Evolutionary conservation across 164 flowering plant species (phyloP).

Genomic region (Kalanchoe fedtschenkoi): DNA sequence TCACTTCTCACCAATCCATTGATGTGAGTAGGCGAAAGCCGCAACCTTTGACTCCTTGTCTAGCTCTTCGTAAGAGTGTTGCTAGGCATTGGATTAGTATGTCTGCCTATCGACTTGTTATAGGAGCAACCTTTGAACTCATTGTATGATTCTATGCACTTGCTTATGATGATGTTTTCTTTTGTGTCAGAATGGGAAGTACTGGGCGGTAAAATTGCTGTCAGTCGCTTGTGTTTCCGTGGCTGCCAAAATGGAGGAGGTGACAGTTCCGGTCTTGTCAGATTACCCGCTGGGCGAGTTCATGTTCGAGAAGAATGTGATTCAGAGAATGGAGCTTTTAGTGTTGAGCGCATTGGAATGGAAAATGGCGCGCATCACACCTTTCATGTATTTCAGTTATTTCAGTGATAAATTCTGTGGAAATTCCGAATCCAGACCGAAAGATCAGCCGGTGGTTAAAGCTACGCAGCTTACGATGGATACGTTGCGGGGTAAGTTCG

Average conservation of each 20-base stretch:
- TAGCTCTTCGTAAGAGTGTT: too few relatives aligned
- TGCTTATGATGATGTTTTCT: not conserved
- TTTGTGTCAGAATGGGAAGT: slow-evolving; percentile 16
- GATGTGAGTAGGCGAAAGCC: not conserved
- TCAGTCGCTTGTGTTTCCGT: slow-evolving; percentile 25
- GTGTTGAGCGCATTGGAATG: not conserved
- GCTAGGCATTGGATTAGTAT: too few relatives aligned
- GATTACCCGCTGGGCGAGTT: slow-evolving; percentile 21
- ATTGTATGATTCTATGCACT: not conserved
- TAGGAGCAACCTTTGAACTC: too few relatives aligned
- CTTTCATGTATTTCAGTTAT: not conserved
- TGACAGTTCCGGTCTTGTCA: slow-evolving; percentile 29
- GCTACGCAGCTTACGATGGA: slow-evolving; percentile 28
- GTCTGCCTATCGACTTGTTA: too few relatives aligned
- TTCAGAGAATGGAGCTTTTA: slow-evolving; percentile 5
- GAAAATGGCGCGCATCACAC: slow-evolving; percentile 2
- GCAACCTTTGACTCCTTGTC: too few relatives aligned
- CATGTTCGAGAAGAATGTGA: not conserved
- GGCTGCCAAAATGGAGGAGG: slow-evolving; percentile 82
- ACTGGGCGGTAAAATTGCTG: slow-evolving; percentile 21
- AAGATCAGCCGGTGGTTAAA: slow-evolving; percentile 12
- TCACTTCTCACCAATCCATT: not conserved
- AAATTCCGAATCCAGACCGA: slow-evolving; percentile 16
- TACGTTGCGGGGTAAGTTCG: slow-evolving; percentile 31
- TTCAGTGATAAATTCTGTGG: slow-evolving; percentile 19